A percentile compares a stretch with the other conserved stretches of the same genome.
These are phyloP conservation scores for Rhizoclosmatium globosum DNA, from an alignment of 192 early-diverging fungal species.

Conservation along the genomic window DNA sequence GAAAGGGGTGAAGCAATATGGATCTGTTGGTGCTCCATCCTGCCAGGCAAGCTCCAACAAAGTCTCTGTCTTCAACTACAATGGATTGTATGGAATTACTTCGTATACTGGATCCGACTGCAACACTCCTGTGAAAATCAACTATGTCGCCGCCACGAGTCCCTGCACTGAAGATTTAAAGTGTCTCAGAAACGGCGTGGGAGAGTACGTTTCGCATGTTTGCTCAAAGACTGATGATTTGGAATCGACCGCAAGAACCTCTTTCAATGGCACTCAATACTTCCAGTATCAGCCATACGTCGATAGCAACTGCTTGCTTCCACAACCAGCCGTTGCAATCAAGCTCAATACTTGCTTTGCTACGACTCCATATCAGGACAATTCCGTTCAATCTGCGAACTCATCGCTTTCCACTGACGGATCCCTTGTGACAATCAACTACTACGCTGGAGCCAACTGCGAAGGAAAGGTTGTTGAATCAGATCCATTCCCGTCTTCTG, in stretches of 20 bases:
- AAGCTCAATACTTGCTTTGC: background rate
- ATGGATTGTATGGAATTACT: background rate
- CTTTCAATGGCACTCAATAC: background rate
- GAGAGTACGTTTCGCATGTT: background rate
- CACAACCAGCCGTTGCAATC: background rate
- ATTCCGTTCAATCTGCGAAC: background rate
- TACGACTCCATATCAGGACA: background rate
- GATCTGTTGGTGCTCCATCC: background rate
- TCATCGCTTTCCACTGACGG: background rate
- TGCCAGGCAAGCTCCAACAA: background rate
- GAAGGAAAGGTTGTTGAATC: background rate
- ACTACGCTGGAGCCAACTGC: background rate
- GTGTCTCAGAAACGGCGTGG: background rate
- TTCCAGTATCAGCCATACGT: background rate
- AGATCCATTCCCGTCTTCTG: background rate
- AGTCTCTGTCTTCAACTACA: background rate
- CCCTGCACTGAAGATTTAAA: background rate
- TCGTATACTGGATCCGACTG: background rate
- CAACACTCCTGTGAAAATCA: background rate
- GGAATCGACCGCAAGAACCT: background rate
- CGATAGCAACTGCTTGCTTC: background rate
- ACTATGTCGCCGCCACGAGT: background rate
- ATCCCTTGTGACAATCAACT: background rate
- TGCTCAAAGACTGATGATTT: background rate
- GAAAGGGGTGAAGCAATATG: background rate